Conservation (phyloP, 1,139 yeast genomes). For the Lodderomyces parapsilosis region DNA sequence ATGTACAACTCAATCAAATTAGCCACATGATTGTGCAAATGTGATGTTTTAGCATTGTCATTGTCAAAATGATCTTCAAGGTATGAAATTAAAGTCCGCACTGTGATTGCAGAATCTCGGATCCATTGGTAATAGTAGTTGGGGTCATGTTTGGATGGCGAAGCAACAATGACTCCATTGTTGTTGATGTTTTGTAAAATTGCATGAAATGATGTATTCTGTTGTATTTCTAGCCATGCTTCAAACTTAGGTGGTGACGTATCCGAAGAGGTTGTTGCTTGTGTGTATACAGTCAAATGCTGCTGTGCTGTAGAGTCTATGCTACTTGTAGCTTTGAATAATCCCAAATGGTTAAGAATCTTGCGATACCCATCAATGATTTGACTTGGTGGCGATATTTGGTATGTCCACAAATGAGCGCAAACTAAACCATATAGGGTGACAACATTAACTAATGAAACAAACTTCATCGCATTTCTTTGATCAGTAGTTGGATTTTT, state of each 20-base stretch:
- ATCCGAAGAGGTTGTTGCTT: background rate
- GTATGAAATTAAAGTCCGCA: constrained; percentile 59
- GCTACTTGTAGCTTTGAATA: too few species aligned
- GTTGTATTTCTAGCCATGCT: constrained; percentile 57
- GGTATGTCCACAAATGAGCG: background rate
- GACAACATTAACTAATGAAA: background rate
- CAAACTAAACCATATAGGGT: background rate
- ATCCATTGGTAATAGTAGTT: constrained; percentile 89
- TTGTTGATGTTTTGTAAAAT: constrained; percentile 69
- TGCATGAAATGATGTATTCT: constrained; percentile 47
- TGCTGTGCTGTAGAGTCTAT: background rate
- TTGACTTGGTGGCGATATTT: background rate
- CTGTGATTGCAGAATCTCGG: constrained; percentile 84
- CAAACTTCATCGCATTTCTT: background rate
- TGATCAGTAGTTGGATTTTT: too few species aligned
- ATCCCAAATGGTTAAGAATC: background rate
- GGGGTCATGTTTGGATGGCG: constrained; percentile 69
- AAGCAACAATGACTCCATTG: constrained; percentile 79
- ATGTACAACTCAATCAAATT: constrained; percentile 58
- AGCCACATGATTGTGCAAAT: constrained; percentile 19
- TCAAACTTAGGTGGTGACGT: constrained; percentile 30
- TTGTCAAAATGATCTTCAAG: constrained; percentile 37
- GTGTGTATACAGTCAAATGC: background rate
- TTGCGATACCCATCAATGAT: background rate
- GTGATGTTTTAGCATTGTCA: constrained; percentile 10